Base-by-base conservation (phyloP, 2,329 filamentous ascomycete genomes). In the Tolypocladium nubicola region DNA sequence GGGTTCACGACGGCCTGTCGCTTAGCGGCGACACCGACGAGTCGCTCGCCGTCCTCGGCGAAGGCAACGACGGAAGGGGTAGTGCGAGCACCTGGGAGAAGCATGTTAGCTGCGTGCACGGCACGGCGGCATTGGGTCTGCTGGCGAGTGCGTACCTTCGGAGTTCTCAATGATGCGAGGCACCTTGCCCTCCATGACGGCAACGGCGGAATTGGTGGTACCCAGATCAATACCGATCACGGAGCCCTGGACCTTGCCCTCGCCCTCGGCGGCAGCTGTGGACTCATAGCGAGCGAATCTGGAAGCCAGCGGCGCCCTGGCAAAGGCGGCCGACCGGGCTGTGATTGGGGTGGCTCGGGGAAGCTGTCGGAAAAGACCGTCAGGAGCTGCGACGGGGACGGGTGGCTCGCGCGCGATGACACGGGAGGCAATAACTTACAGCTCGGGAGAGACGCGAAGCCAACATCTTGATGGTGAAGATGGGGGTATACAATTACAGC, bases 211-310 rank as follows among this genome's bases (percentile, higher is more conserved):
- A 85, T 97, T 97, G 68, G 93, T 97, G 72, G 93, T 97, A 72
- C 93, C 93, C 70, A 97, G 79, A 83, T 97, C 93, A 74, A 97
- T 97, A 87, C 94, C 94, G 71, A 97, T 97, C 75, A 97, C 93
- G 70, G 89, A 79, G 71, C 94, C 94, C 79, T 93, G 90, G 61
- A 97, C 90, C 85, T 97, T 97, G 61, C 47, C 59, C 64, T 88
- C 86, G 43, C 66, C 65, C 54, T 71, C 67, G 33, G 65, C 67
- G 56, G 71, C 63, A 57, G 68, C 63, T 65, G 89, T 87, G 45
- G 86, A 88, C 75, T 88, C 87, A 79, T 88, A 90, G 68, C 88
- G 82, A 70, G 87, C 84, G 73, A 93, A 90, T 68, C 84, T 84
- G 63, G 88, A 84, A 64, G 81, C 81, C 68, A 89, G 75, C 64